phyloP scores from a whole-genome alignment of 176 grass and related monocot species.

The Bolboschoenus planiculmis region DNA sequence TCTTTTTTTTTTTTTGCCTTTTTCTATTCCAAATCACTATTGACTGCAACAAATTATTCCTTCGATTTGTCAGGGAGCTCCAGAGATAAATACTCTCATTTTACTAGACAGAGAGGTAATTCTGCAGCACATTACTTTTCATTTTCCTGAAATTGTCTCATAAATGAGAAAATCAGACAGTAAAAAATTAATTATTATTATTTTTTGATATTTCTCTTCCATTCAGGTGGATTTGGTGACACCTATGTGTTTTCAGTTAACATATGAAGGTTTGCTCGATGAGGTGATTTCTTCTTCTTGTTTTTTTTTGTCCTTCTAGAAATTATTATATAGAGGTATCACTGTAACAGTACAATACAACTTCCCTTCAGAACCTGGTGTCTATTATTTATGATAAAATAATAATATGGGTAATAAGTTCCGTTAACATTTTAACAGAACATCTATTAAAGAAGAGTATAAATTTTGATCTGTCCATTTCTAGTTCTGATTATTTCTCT shows the following conservation, averaged over 20 bases:
- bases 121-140: constrained; percentile 13
- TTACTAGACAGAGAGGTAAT: constrained; percentile 88
- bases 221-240: constrained; percentile 96
- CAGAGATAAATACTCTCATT: constrained; percentile 92
- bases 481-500: not conserved
- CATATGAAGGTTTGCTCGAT: constrained; percentile 94
- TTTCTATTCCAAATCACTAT: constrained; percentile 15
- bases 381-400: constrained; percentile 3
- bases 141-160: not conserved
- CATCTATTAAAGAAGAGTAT: not conserved
- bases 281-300: constrained; percentile 39
- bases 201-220: not conserved
- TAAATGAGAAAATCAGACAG: not conserved
- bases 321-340: not conserved
- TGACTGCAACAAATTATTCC: not conserved
- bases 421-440: not conserved
- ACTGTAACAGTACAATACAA: not conserved
- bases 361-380: not conserved
- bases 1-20: constrained; percentile 13
- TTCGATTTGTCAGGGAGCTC: constrained; percentile 49
- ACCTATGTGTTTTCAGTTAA: constrained; percentile 93
- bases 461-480: not conserved
- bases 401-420: not conserved
- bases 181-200: not conserved
- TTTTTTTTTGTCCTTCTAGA: not conserved